These are phyloP conservation scores for Somion occarium DNA, from an alignment of 1,284 basidiomycete species.

Conservation along the genomic window DNA sequence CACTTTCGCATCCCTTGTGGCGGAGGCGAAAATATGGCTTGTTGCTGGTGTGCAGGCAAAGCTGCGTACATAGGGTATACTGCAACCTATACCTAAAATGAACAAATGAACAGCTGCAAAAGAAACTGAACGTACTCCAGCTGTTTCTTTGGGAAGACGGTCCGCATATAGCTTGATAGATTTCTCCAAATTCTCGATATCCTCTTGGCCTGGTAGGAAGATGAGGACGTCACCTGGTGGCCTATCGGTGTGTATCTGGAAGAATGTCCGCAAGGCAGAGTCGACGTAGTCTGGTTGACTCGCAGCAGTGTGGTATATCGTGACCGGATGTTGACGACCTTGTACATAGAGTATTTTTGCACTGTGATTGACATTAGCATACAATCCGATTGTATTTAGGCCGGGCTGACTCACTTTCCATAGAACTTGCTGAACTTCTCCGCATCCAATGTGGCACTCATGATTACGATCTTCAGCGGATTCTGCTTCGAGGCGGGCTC, in stretches of 20 bases:
- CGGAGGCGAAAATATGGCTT: slow-evolving; percentile 71
- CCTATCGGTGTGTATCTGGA: slow-evolving; percentile 83
- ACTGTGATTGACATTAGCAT: slow-evolving; percentile 32
- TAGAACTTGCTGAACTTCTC: slow-evolving; percentile 92
- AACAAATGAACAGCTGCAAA: background rate
- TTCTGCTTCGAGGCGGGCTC: slow-evolving; percentile 34
- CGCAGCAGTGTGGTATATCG: slow-evolving; percentile 67
- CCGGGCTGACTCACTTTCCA: slow-evolving; percentile 51
- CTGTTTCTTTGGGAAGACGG: slow-evolving; percentile 53
- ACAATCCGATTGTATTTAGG: background rate
- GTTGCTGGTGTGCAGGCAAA: slow-evolving; percentile 74
- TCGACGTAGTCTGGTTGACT: slow-evolving; percentile 87
- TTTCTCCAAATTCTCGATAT: slow-evolving; percentile 86
- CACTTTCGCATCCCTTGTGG: slow-evolving; percentile 79
- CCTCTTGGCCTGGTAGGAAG: slow-evolving; percentile 95
- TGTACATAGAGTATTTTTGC: slow-evolving; percentile 88
- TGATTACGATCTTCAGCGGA: slow-evolving; percentile 88
- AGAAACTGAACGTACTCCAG: slow-evolving; percentile 38
- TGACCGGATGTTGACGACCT: slow-evolving; percentile 92
- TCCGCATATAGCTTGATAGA: slow-evolving; percentile 65
- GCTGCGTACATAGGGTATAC: slow-evolving; percentile 84
- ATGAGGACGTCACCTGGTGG: slow-evolving; percentile 88
- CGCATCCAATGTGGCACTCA: slow-evolving; percentile 97
- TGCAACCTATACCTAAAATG: slow-evolving; percentile 44
- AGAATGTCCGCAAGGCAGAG: slow-evolving; percentile 84